Percentiles rank a stretch among this genome's conserved stretches.
These are phyloP conservation scores for Candida gorgasii DNA, from an alignment of 805 yeast species.

Conservation along the genomic window DNA sequence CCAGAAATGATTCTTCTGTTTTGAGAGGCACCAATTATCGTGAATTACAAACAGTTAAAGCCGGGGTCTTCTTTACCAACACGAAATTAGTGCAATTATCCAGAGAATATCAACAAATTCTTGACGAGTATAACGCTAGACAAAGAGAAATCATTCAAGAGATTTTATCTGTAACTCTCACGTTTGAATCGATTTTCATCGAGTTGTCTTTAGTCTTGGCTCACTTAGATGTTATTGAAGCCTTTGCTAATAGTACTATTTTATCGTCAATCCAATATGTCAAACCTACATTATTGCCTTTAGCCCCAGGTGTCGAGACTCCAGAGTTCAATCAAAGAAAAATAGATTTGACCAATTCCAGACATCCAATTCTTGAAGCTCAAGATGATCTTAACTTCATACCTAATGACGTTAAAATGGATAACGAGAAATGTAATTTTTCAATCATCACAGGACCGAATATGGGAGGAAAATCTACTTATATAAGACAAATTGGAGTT, in stretches of 20 bases:
- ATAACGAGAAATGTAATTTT: constrained; percentile 51
- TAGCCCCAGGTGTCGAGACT: constrained; percentile 32
- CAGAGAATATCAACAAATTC: constrained; percentile 55
- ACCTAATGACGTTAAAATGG: constrained; percentile 80
- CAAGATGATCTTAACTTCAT: constrained; percentile 91
- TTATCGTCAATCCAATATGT: constrained; percentile 79
- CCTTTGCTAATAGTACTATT: constrained; percentile 83
- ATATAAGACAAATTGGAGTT: constrained; percentile 86
- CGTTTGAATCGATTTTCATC: constrained; percentile 78
- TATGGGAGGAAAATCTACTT: constrained; percentile 97
- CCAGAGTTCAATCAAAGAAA: constrained; percentile 39
- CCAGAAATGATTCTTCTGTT: constrained; percentile 84
- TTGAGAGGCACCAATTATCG: constrained; percentile 63
- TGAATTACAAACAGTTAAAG: constrained; percentile 89
- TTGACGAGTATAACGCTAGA: constrained; percentile 67
- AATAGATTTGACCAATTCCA: constrained; percentile 65
- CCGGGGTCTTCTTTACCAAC: constrained; percentile 92
- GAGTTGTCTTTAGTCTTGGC: constrained; percentile 65
- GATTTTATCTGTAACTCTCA: constrained; percentile 74
- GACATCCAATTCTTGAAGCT: constrained; percentile 93
- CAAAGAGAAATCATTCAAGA: constrained; percentile 82
- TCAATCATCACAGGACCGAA: constrained; percentile 92
- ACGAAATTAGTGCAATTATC: constrained; percentile 60
- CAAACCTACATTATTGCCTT: constrained; percentile 66
- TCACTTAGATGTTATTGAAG: constrained; percentile 75